Evolutionary conservation across 257 asterid species (phyloP).

Genomic region (Nicotiana knightiana): DNA sequence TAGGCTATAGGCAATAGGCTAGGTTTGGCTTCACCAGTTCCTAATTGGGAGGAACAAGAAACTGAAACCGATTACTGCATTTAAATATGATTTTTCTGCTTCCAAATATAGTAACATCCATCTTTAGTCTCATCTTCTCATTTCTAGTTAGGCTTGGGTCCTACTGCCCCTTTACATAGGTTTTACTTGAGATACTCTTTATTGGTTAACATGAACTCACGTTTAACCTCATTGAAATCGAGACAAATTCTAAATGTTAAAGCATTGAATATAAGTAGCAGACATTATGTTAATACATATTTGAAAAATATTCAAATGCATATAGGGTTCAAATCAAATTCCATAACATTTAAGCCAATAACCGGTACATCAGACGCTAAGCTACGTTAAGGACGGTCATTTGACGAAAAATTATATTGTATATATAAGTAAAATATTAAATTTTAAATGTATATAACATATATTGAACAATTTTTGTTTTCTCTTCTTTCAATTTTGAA

Average conservation of each 20-base stretch:
- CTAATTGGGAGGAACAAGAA: constrained; percentile 12
- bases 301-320: not conserved
- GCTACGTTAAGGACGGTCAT: too few species aligned
- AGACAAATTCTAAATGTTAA: not conserved
- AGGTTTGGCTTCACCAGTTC: constrained; percentile 3
- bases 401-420: too few species aligned
- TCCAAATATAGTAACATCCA: not conserved
- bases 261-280: too few species aligned
- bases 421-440: too few species aligned
- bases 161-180: not conserved
- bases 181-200: not conserved
- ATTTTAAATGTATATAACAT: too few species aligned
- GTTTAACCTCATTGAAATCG: not conserved
- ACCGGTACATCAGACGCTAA: too few species aligned
- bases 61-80: not conserved
- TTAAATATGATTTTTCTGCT: not conserved
- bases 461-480: too few species aligned
- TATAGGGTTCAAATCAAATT: not conserved
- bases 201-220: not conserved
- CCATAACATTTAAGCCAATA: not conserved
- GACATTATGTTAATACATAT: not conserved
- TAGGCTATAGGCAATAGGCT: not conserved
- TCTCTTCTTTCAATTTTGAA: too few species aligned
- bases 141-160: not conserved
- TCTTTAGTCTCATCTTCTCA: not conserved